A percentile compares a stretch with the other conserved stretches of the same genome.
Evolutionary conservation across 1,139 yeast species (phyloP).

Genomic region (Pichia sp.): DNA sequence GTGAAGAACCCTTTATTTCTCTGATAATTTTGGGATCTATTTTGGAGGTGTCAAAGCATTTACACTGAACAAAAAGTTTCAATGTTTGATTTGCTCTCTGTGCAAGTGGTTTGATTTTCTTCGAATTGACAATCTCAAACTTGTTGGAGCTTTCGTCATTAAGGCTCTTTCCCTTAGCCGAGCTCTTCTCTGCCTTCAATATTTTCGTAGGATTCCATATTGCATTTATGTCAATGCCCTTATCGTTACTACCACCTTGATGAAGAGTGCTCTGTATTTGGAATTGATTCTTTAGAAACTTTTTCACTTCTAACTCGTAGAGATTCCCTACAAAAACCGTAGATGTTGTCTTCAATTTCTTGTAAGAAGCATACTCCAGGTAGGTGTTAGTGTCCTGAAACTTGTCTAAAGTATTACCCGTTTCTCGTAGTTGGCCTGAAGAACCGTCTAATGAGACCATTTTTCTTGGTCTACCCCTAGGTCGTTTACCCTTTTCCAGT

Average conservation of each 20-base stretch:
- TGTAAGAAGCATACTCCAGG: constrained; percentile 26
- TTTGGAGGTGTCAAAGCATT: constrained; percentile 20
- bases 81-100: constrained; percentile 14
- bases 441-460: neutral
- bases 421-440: neutral
- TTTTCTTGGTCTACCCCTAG: constrained; percentile 11
- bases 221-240: constrained; percentile 65
- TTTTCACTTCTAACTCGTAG: constrained; percentile 53
- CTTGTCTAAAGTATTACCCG: constrained; percentile 4
- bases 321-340: constrained; percentile 62
- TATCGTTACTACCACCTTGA: constrained; percentile 67
- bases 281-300: constrained; percentile 37
- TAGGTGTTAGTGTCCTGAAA: constrained; percentile 17
- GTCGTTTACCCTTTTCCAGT: constrained; percentile 6
- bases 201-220: constrained; percentile 41
- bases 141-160: constrained; percentile 2
- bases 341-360: constrained; percentile 30
- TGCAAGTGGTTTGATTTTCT: constrained; percentile 25
- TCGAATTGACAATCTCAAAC: constrained; percentile 20
- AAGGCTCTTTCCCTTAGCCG: neutral
- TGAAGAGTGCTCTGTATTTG: constrained; percentile 32
- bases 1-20: constrained; percentile 28
- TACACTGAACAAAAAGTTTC: constrained; percentile 24
- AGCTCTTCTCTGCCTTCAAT: constrained; percentile 1
- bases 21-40: constrained; percentile 27